These are phyloP conservation scores for Symbiodinium natans DNA, from an alignment of 73 alveolate genomes.

Conservation along the genomic window DNA sequence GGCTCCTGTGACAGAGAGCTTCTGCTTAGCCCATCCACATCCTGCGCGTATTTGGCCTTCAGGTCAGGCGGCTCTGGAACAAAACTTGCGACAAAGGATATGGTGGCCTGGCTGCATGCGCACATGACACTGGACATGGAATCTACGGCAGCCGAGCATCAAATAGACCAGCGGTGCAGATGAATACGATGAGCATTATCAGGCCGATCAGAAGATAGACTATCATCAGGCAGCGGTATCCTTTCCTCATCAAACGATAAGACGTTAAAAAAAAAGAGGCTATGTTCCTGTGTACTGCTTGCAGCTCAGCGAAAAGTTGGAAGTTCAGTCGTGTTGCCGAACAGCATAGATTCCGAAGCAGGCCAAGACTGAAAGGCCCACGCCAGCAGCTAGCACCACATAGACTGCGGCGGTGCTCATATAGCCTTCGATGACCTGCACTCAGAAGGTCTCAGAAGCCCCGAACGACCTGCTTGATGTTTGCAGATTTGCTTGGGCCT, in stretches of 20 bases:
- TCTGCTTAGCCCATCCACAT: slow-evolving; percentile 76
- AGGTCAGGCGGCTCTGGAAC: no score
- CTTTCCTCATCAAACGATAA: not conserved
- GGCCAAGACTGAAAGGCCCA: slow-evolving; percentile 22
- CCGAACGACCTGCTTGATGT: not conserved
- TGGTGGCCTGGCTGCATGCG: not conserved
- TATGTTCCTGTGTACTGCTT: not conserved
- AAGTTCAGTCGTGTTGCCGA: slow-evolving; percentile 11
- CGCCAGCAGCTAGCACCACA: slow-evolving; percentile 66
- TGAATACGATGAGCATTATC: slow-evolving; percentile 47
- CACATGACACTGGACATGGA: not conserved
- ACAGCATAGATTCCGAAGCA: slow-evolving; percentile 57
- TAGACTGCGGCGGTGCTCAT: slow-evolving; percentile 50
- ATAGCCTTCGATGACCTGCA: slow-evolving; percentile 84
- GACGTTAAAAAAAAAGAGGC: not conserved
- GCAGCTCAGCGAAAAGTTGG: not conserved
- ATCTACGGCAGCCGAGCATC: slow-evolving; percentile 48
- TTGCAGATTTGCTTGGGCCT: not conserved
- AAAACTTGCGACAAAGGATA: no score
- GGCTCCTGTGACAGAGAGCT: slow-evolving; percentile 76
- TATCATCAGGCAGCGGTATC: slow-evolving; percentile 70
- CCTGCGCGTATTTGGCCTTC: slow-evolving; percentile 86
- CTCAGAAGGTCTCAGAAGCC: not conserved
- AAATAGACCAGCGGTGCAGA: slow-evolving; percentile 48
- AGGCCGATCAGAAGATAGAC: slow-evolving; percentile 31